A percentile compares a stretch with the other conserved stretches of the same genome.
Evolutionary conservation across 1,284 basidiomycete genomes (phyloP).

Genomic region (Sanghuangporus weigelae): DNA sequence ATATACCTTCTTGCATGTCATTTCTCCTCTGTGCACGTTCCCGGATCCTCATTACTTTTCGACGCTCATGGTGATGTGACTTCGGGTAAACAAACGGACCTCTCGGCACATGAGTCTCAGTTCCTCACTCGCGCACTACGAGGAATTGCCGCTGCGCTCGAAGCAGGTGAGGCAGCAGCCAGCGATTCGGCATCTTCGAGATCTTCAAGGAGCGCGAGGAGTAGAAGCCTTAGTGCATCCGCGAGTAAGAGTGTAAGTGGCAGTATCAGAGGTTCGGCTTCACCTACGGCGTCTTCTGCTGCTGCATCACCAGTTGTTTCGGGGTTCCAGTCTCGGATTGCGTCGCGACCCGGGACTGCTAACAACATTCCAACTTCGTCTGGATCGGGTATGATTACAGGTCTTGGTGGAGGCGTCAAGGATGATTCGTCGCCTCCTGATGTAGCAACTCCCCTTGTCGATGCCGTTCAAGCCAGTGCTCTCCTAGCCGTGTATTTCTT

Average conservation of each 20-base stretch:
- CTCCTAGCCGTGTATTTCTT: slow-evolving; percentile 58
- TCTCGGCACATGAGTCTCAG: slow-evolving; percentile 38
- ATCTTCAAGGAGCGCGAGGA: not conserved
- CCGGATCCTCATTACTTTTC: not conserved
- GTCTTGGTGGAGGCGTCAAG: not conserved
- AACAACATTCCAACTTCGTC: not conserved
- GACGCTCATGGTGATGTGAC: not conserved
- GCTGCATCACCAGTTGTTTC: not conserved
- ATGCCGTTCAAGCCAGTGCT: slow-evolving; percentile 54
- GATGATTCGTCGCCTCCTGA: not conserved
- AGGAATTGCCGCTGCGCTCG: slow-evolving; percentile 23
- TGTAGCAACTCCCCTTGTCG: slow-evolving; percentile 36
- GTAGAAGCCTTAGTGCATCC: not conserved
- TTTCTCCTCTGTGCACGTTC: slow-evolving; percentile 33
- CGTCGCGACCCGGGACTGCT: not conserved
- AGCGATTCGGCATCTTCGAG: not conserved
- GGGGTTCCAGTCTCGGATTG: not conserved
- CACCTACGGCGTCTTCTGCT: not conserved
- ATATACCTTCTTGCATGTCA: slow-evolving; percentile 56
- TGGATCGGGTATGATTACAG: not conserved
- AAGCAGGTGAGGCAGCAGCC: slow-evolving; percentile 15
- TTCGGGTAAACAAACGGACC: slow-evolving; percentile 14
- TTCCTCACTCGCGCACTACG: slow-evolving; percentile 46
- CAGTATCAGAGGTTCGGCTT: not conserved
- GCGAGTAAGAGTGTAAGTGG: not conserved